Evolutionary conservation across 2,329 filamentous ascomycete species (phyloP).

Genomic region (Fusarium sp.): DNA sequence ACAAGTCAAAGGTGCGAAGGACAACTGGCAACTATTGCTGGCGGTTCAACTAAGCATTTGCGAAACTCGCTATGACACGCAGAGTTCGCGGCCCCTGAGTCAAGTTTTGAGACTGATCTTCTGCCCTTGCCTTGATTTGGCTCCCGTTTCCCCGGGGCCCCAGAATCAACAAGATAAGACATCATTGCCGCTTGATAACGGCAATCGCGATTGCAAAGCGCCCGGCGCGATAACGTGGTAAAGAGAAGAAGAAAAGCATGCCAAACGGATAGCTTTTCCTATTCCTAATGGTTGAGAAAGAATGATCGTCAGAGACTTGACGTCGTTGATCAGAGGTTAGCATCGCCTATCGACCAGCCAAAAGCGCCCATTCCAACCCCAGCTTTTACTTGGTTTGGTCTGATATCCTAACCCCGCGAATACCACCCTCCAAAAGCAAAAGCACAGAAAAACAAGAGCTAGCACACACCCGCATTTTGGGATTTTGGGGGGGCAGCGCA

Average conservation of each 20-base stretch:
- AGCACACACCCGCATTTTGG: conserved; percentile 29
- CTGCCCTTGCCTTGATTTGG: conserved; percentile 25
- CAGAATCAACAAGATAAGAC: conserved; percentile 37
- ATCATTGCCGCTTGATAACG: conserved; percentile 28
- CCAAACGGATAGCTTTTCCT: neutral
- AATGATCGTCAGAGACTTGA: conserved; percentile 37
- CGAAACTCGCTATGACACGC: conserved; percentile 18
- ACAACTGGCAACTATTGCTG: neutral
- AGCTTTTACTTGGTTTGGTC: conserved; percentile 29
- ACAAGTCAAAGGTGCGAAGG: conserved; percentile 8
- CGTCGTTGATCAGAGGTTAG: conserved; percentile 31
- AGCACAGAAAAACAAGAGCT: conserved; percentile 18
- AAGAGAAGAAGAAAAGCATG: conserved; percentile 6
- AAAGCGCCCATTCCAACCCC: conserved; percentile 36
- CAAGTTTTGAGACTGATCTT: conserved; percentile 20
- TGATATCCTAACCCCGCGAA: conserved; percentile 32
- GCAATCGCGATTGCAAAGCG: conserved; percentile 33
- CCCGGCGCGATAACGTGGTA: conserved; percentile 12
- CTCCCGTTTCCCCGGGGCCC: conserved; percentile 33
- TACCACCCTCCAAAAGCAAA: conserved; percentile 40
- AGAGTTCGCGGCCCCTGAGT: conserved; percentile 27
- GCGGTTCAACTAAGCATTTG: conserved; percentile 16
- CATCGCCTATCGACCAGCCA: conserved; percentile 40
- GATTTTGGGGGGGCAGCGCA: conserved; percentile 31
- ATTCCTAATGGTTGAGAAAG: conserved; percentile 1